These are phyloP conservation scores for Psilocybe cubensis DNA, from an alignment of 768 basidiomycete species.

Conservation along the genomic window DNA sequence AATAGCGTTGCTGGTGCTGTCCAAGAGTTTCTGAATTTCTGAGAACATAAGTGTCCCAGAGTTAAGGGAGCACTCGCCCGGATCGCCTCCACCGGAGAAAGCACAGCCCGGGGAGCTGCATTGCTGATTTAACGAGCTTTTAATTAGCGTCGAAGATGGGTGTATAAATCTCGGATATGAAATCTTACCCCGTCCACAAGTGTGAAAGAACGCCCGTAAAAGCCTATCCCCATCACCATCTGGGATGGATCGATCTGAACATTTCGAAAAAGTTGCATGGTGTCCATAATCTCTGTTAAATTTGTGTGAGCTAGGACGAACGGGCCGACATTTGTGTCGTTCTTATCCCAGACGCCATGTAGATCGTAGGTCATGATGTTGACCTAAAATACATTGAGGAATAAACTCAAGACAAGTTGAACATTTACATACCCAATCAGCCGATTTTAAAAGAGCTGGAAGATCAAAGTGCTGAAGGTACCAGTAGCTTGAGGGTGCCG, in stretches of 20 bases:
- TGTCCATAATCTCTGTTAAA: conserved; percentile 28
- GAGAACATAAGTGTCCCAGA: conserved; percentile 19
- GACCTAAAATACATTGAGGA: not conserved
- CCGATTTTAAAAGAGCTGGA: conserved; percentile 17
- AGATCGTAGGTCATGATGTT: conserved; percentile 33
- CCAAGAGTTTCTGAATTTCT: conserved; percentile 18
- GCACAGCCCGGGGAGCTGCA: conserved; percentile 24
- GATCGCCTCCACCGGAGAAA: conserved; percentile 20
- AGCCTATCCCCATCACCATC: conserved; percentile 25
- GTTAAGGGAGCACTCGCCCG: conserved; percentile 10
- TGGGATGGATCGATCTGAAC: conserved; percentile 23
- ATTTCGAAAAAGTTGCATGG: conserved; percentile 24
- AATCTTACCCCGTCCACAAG: not conserved
- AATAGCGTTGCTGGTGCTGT: not conserved
- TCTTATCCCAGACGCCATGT: conserved; percentile 28
- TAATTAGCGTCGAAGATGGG: no score
- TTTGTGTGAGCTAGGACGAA: no score
- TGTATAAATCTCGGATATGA: no score
- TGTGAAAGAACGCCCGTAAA: conserved; percentile 24
- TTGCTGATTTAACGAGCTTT: no score
- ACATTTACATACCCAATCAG: conserved; percentile 22
- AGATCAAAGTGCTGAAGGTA: conserved; percentile 35
- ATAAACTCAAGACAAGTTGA: not conserved
- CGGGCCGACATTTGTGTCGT: conserved; percentile 16
- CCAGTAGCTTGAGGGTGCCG: conserved; percentile 30